Conservation (phyloP, 2,329 filamentous ascomycete species). For the Aspergillus sp. region DNA sequence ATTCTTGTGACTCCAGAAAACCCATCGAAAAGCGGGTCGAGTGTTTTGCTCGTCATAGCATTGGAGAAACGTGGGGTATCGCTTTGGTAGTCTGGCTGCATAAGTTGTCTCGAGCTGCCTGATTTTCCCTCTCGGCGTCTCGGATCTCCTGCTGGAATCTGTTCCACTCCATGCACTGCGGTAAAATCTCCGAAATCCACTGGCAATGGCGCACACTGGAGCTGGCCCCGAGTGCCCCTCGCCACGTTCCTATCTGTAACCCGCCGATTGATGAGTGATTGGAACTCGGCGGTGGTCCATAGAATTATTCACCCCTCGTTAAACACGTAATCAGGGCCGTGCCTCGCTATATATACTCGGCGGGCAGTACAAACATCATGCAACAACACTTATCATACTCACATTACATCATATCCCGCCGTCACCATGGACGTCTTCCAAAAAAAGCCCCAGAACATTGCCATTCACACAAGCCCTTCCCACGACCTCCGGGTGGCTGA, state of each 20-base stretch:
- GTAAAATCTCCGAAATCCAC: not conserved
- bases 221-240: not conserved
- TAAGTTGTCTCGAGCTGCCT: too few species aligned
- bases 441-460: constrained; percentile 17
- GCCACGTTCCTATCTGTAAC: not conserved
- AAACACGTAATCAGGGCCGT: not conserved
- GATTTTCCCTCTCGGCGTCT: not conserved
- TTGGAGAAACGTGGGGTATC: constrained; percentile 1
- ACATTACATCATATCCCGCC: not conserved
- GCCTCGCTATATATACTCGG: not conserved
- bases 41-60: not conserved
- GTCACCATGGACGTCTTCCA: constrained; percentile 16
- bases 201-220: not conserved
- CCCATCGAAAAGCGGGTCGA: not conserved
- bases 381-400: not conserved
- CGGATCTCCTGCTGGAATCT: not conserved
- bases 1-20: not conserved
- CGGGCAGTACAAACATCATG: not conserved
- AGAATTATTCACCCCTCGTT: not conserved
- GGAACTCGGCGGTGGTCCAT: not conserved
- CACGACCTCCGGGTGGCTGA: constrained; percentile 20
- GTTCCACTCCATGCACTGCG: not conserved
- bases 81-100: not conserved
- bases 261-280: not conserved
- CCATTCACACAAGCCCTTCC: constrained; percentile 19